These are phyloP conservation scores for Sporothrix sp. DNA, from an alignment of 2,329 filamentous ascomycete species.

Conservation along the genomic window DNA sequence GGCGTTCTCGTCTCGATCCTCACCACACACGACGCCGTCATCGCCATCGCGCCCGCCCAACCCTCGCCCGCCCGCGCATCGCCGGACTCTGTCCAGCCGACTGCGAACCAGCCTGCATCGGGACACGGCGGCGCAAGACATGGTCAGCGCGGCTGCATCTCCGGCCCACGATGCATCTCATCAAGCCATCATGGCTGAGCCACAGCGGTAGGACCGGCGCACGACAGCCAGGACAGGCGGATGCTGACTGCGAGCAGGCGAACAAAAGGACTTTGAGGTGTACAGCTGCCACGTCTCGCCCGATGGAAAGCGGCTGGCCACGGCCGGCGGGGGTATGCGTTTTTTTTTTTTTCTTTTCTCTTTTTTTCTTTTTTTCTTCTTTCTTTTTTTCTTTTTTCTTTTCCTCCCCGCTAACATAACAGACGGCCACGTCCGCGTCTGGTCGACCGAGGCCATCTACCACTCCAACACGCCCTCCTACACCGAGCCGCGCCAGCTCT, in stretches of 20 bases:
- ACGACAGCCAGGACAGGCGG: too few species aligned
- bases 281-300: slow-evolving; percentile 97
- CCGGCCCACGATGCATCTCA: slow-evolving; percentile 60
- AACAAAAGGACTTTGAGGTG: slow-evolving; percentile 97
- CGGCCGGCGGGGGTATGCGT: slow-evolving; percentile 74
- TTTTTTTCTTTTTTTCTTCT: background rate
- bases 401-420: slow-evolving; percentile 23
- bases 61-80: background rate
- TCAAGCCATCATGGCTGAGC: slow-evolving; percentile 92
- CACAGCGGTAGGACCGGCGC: slow-evolving; percentile 59
- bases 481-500: slow-evolving; percentile 79
- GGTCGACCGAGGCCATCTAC: slow-evolving; percentile 91
- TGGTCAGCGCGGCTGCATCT: slow-evolving; percentile 12
- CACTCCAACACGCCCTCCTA: slow-evolving; percentile 64
- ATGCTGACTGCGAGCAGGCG: slow-evolving; percentile 42
- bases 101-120: background rate
- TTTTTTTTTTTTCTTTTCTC: background rate
- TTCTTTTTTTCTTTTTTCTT: background rate
- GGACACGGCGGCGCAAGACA: slow-evolving; percentile 16
- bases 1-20: background rate
- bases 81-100: background rate
- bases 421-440: slow-evolving; percentile 94
- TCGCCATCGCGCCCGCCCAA: background rate
- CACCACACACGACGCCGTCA: background rate
- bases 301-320: slow-evolving; percentile 83